These are phyloP conservation scores for Capillidium rhysosporum DNA, from an alignment of 371 early-diverging fungal genomes.

Conservation along the genomic window DNA sequence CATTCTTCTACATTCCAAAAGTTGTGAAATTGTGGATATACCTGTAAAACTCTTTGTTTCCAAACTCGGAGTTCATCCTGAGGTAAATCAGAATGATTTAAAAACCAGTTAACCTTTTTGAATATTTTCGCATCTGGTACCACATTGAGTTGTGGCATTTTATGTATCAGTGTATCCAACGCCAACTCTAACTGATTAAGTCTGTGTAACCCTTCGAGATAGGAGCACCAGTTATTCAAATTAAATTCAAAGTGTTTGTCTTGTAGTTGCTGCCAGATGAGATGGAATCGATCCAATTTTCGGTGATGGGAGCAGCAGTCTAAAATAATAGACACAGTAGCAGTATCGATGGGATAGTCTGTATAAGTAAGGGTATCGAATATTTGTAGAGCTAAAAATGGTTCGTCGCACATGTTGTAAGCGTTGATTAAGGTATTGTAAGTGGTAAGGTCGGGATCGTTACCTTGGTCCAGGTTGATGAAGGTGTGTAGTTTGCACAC, in stretches of 20 bases:
- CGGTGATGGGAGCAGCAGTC: conserved; percentile 1
- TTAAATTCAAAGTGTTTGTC: background rate
- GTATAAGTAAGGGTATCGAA: background rate
- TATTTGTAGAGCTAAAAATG: background rate
- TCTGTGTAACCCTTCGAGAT: background rate
- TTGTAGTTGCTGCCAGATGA: background rate
- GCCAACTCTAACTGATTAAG: background rate
- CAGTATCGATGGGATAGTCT: background rate
- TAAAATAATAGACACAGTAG: background rate
- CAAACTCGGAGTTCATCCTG: too few relatives aligned
- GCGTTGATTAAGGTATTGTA: conserved; percentile 1
- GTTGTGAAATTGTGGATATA: too few relatives aligned
- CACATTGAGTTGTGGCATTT: too few relatives aligned
- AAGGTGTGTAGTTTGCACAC: background rate
- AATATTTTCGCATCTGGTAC: too few relatives aligned
- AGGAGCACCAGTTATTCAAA: background rate
- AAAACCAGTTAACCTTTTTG: too few relatives aligned
- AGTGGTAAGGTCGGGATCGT: conserved; percentile 1
- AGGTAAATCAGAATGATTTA: too few relatives aligned
- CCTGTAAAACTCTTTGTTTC: too few relatives aligned
- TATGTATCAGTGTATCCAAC: background rate
- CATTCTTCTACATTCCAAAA: too few relatives aligned
- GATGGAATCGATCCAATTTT: background rate
- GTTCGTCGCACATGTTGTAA: background rate
- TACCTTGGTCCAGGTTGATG: background rate